These are phyloP conservation scores for Hypoxylon rubiginosum DNA, from an alignment of 2,329 filamentous ascomycete species.

Conservation along the genomic window DNA sequence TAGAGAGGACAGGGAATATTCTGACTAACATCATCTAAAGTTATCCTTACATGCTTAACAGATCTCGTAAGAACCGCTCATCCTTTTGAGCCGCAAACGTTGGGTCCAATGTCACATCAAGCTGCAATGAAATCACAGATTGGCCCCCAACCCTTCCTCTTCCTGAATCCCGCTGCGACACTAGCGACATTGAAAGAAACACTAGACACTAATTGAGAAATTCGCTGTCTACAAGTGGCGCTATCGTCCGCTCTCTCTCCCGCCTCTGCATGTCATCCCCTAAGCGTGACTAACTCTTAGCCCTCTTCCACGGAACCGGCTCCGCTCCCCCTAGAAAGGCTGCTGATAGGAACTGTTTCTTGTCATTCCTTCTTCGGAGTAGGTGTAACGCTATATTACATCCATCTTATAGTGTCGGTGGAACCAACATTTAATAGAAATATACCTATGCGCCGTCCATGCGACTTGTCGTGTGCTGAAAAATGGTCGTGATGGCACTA, in stretches of 20 bases:
- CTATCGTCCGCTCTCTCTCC: slow-evolving; percentile 15
- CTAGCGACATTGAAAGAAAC: slow-evolving; percentile 2
- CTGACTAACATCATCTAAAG: neutral
- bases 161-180: slow-evolving; percentile 9
- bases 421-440: neutral
- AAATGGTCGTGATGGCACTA: neutral
- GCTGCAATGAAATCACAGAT: slow-evolving; percentile 26
- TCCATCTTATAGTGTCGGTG: slow-evolving; percentile 8
- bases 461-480: neutral
- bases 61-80: slow-evolving; percentile 3
- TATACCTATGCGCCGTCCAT: neutral
- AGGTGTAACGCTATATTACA: slow-evolving; percentile 13
- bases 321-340: slow-evolving; percentile 18
- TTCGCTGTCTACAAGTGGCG: neutral
- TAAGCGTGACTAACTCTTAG: slow-evolving; percentile 3
- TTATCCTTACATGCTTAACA: neutral
- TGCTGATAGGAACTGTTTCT: neutral
- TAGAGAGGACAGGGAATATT: neutral
- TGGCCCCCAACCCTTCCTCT: slow-evolving; percentile 6
- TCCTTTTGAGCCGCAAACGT: slow-evolving; percentile 36
- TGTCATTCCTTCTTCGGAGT: neutral
- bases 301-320: slow-evolving; percentile 3
- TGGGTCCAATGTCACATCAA: slow-evolving; percentile 21
- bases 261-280: slow-evolving; percentile 8
- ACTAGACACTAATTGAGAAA: slow-evolving; percentile 16